Percentiles rank a stretch among this genome's conserved stretches.
These are phyloP conservation scores for Magnolia changhungtana DNA, from an alignment of 164 flowering plant genomes.

Conservation along the genomic window DNA sequence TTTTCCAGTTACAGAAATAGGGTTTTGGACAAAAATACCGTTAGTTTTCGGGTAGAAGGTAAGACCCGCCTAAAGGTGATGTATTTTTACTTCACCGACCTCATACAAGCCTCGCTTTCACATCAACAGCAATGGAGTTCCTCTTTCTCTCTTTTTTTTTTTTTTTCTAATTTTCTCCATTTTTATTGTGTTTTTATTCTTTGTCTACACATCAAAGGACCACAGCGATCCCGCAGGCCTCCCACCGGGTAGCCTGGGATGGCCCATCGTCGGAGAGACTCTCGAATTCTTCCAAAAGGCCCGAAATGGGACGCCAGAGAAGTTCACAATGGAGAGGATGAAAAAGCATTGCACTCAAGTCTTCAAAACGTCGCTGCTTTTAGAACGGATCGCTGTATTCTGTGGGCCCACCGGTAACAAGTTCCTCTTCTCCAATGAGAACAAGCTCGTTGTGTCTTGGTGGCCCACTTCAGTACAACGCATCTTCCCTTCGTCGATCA, in stretches of 20 bases:
- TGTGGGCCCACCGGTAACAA: constrained; percentile 41
- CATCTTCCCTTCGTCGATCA: constrained; percentile 30
- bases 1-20: no score
- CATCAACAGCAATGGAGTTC: not conserved
- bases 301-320: constrained; percentile 27
- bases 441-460: constrained; percentile 23
- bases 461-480: constrained; percentile 33
- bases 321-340: constrained; percentile 32
- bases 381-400: constrained; percentile 29
- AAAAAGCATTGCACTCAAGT: constrained; percentile 25
- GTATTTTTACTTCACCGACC: no score
- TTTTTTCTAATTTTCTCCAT: not conserved
- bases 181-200: not conserved
- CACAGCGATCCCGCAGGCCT: constrained; percentile 3
- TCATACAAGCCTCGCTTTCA: no score
- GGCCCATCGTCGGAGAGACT: constrained; percentile 41
- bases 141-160: not conserved
- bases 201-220: not conserved
- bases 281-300: constrained; percentile 14
- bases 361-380: constrained; percentile 37
- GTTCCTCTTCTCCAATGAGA: constrained; percentile 38
- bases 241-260: constrained; percentile 46
- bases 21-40: no score
- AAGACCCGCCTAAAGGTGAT: no score
- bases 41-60: no score